These are phyloP conservation scores for Populus hybrid DNA, from an alignment of 441 rosid genomes.

Conservation along the genomic window DNA sequence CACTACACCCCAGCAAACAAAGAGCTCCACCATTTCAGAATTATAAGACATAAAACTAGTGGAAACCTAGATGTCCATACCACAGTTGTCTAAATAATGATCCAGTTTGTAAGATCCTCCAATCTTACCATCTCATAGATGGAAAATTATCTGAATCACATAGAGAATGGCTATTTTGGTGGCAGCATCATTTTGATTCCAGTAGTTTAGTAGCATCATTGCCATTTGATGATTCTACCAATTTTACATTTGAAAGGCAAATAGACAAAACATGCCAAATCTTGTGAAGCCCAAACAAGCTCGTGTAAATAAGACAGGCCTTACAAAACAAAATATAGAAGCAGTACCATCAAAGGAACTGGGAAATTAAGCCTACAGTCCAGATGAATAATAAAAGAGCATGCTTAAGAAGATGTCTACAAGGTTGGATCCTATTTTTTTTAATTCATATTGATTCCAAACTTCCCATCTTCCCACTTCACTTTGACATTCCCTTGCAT, in stretches of 20 bases:
- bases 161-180: neutral
- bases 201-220: neutral
- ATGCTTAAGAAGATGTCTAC: neutral
- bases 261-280: neutral
- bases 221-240: neutral
- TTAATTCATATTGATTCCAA: neutral
- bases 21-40: neutral
- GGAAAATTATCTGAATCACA: neutral
- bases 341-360: neutral
- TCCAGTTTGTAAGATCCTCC: neutral
- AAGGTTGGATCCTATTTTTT: neutral
- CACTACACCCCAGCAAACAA: neutral
- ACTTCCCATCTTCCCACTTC: neutral
- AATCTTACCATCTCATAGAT: neutral
- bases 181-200: neutral
- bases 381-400: neutral
- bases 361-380: neutral
- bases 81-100: neutral
- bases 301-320: neutral
- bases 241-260: neutral
- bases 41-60: neutral
- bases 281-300: neutral
- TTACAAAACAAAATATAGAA: too few relatives aligned
- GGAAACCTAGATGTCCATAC: neutral
- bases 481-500: neutral